Conservation (phyloP, 257 asterid species). For the Lycium barbarum region DNA sequence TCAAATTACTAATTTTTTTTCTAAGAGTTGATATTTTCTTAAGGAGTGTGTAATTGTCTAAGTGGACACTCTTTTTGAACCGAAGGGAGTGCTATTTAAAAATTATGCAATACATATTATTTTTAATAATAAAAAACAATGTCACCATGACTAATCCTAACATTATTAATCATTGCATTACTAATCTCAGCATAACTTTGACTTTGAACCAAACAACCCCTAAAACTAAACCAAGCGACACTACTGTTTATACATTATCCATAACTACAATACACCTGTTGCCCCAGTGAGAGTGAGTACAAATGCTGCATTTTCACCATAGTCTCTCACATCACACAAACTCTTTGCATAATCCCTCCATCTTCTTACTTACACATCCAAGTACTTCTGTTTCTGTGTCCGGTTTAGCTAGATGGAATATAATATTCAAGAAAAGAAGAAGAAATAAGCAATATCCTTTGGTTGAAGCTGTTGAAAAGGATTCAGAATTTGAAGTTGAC, state of each 20-base stretch:
- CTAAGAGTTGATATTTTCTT: too few relatives aligned
- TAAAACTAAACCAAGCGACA: background rate
- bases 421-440: background rate
- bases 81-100: too few relatives aligned
- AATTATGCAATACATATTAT: too few relatives aligned
- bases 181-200: too few relatives aligned
- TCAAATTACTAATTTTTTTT: too few relatives aligned
- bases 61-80: too few relatives aligned
- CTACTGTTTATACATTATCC: background rate
- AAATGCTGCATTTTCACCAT: constrained; percentile 24
- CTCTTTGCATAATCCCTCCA: background rate
- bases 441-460: constrained; percentile 23
- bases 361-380: background rate
- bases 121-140: too few relatives aligned
- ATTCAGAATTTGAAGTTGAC: constrained; percentile 75
- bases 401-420: background rate
- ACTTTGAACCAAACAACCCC: too few relatives aligned
- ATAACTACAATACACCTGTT: background rate
- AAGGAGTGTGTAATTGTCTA: too few relatives aligned
- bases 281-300: background rate
- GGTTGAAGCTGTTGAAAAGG: constrained; percentile 49
- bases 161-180: too few relatives aligned
- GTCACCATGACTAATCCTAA: too few relatives aligned
- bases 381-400: background rate
- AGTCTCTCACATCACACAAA: background rate